Conservation (phyloP, 2,329 filamentous ascomycete species). For the Helminthosporium solani region DNA sequence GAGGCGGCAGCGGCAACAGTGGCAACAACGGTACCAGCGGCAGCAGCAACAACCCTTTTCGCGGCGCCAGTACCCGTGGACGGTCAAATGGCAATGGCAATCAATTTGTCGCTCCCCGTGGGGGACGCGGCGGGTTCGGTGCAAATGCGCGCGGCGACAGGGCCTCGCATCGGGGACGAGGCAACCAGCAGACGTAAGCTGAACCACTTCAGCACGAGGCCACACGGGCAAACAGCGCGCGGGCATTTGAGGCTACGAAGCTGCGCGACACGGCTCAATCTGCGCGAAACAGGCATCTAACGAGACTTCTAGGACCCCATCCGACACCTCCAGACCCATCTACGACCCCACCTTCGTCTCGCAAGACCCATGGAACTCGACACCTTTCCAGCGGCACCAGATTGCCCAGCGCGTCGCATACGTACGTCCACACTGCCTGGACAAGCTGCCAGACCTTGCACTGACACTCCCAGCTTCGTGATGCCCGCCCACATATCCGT, state of each 20-base stretch:
- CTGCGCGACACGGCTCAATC: too few species aligned
- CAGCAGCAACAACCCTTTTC: constrained; percentile 5
- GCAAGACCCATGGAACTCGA: constrained; percentile 17
- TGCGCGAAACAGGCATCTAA: background rate
- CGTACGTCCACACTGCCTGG: constrained; percentile 16
- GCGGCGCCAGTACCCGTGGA: constrained; percentile 15
- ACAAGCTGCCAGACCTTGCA: background rate
- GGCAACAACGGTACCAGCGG: constrained; percentile 9
- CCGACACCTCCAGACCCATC: background rate
- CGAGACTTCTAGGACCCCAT: background rate
- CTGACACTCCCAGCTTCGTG: constrained; percentile 22
- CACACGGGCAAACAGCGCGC: background rate
- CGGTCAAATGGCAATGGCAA: constrained; percentile 9
- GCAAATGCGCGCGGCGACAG: constrained; percentile 9
- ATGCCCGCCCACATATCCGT: constrained; percentile 47
- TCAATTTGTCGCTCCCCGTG: background rate
- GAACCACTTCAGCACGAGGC: background rate
- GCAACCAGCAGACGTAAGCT: constrained; percentile 1
- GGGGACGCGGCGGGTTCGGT: constrained; percentile 3
- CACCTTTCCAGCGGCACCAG: constrained; percentile 24
- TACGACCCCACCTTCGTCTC: constrained; percentile 4
- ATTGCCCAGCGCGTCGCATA: constrained; percentile 25
- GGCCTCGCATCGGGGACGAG: background rate
- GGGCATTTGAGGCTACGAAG: background rate
- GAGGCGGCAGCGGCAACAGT: too few species aligned